Evolutionary conservation across 1,284 basidiomycete species (phyloP).

Genomic region (Anthracocystis panici-leucophaei): DNA sequence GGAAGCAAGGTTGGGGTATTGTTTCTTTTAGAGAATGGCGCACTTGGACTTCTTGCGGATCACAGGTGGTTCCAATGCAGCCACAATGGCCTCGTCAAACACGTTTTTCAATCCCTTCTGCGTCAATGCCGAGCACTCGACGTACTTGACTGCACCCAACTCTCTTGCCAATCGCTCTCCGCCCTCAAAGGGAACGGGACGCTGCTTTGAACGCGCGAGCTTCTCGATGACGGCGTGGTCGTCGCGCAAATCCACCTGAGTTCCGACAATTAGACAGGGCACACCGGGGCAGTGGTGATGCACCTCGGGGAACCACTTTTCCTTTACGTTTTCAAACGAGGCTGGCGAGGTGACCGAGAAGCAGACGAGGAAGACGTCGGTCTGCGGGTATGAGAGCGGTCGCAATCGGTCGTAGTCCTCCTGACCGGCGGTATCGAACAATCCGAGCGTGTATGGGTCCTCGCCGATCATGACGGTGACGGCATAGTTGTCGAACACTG

Average conservation of each 20-base stretch:
- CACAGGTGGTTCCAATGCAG: slow-evolving; percentile 95
- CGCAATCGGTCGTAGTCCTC: slow-evolving; percentile 99
- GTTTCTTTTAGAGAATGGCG: slow-evolving; percentile 78
- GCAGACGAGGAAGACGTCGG: slow-evolving; percentile 99
- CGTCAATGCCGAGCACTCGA: slow-evolving; percentile 98
- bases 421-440: slow-evolving; percentile 99
- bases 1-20: slow-evolving; percentile 19
- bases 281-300: slow-evolving; percentile 99
- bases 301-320: slow-evolving; percentile 99
- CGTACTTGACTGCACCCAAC: slow-evolving; percentile 97
- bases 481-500: slow-evolving; percentile 93
- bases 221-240: slow-evolving; percentile 94
- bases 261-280: slow-evolving; percentile 98
- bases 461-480: slow-evolving; percentile 99
- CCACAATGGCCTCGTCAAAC: slow-evolving; percentile 99
- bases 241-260: slow-evolving; percentile 96
- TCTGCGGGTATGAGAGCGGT: slow-evolving; percentile 98
- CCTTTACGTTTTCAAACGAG: slow-evolving; percentile 99
- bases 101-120: slow-evolving; percentile 99
- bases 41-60: slow-evolving; percentile 83
- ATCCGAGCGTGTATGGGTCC: slow-evolving; percentile 96
- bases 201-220: slow-evolving; percentile 93
- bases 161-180: slow-evolving; percentile 95
- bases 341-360: slow-evolving; percentile 98
- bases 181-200: slow-evolving; percentile 86